Evolutionary conservation across 495 filamentous ascomycete species (phyloP).

Genomic region (Saxophila tyrrhenica): DNA sequence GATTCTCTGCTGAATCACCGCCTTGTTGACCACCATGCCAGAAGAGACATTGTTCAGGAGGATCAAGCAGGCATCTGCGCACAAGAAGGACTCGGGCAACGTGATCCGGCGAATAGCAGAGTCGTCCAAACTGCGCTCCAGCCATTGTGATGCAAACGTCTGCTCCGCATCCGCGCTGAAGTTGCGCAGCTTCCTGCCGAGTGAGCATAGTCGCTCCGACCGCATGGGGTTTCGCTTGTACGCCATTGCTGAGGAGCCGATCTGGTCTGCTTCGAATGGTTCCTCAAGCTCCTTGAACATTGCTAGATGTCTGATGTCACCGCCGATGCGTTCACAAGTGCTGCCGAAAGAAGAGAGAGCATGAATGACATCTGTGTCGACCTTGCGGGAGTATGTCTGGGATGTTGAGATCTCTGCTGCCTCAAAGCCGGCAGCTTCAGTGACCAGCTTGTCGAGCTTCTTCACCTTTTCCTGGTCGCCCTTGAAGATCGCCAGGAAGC

Average conservation of each 20-base stretch:
- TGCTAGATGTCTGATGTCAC: slow-evolving; percentile 72
- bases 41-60: slow-evolving; percentile 71
- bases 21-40: slow-evolving; percentile 80
- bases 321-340: slow-evolving; percentile 62
- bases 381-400: slow-evolving; percentile 75
- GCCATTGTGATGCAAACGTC: slow-evolving; percentile 79
- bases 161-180: slow-evolving; percentile 57
- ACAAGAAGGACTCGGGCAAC: slow-evolving; percentile 72
- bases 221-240: slow-evolving; percentile 93
- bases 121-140: slow-evolving; percentile 53
- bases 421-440: slow-evolving; percentile 72
- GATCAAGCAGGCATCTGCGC: slow-evolving; percentile 71
- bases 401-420: slow-evolving; percentile 61
- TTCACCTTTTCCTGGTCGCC: slow-evolving; percentile 72
- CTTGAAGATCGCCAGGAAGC: slow-evolving; percentile 72
- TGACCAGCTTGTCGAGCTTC: slow-evolving; percentile 59
- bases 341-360: slow-evolving; percentile 73
- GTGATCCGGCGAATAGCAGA: slow-evolving; percentile 56
- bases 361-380: slow-evolving; percentile 71
- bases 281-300: slow-evolving; percentile 78
- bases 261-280: slow-evolving; percentile 75
- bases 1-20: slow-evolving; percentile 56
- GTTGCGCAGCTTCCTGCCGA: slow-evolving; percentile 59
- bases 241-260: slow-evolving; percentile 52
- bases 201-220: slow-evolving; percentile 67